Percentiles rank a stretch among this genome's conserved stretches.
These are phyloP conservation scores for Apophysomyces sp. DNA, from an alignment of 371 early-diverging fungal genomes.

Conservation along the genomic window DNA sequence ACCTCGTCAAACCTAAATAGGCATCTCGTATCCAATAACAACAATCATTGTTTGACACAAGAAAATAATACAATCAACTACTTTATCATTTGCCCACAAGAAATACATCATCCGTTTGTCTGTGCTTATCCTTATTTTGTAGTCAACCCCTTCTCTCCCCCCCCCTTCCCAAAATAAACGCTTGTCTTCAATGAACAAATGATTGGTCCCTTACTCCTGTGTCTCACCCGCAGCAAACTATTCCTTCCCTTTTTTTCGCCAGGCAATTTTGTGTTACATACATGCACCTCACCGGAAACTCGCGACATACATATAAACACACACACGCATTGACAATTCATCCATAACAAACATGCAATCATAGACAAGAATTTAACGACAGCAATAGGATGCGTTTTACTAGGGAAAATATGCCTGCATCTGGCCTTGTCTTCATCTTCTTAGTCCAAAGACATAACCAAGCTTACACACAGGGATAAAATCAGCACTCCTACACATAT, in stretches of 20 bases:
- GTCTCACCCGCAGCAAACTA: background rate
- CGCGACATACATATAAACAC: background rate
- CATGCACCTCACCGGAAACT: background rate
- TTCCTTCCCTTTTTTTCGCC: background rate
- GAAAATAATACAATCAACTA: too few species aligned
- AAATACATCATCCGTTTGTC: too few species aligned
- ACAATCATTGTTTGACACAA: too few species aligned
- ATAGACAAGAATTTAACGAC: background rate
- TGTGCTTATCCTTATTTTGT: background rate
- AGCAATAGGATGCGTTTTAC: too few species aligned
- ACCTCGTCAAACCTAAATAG: background rate
- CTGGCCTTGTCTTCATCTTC: background rate
- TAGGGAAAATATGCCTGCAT: background rate
- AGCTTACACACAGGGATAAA: background rate
- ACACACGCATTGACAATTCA: background rate
- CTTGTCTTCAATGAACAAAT: background rate
- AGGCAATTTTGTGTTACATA: background rate
- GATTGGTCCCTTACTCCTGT: background rate
- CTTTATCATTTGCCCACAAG: too few species aligned
- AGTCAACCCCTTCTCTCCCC: background rate
- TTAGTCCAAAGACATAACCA: background rate
- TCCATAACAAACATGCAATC: background rate
- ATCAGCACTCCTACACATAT: background rate
- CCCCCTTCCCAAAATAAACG: background rate
- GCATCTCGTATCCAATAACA: background rate